Percentiles rank a stretch among this genome's conserved stretches.
phyloP scores from a whole-genome alignment of 257 asterid species.

The Apocynum venetum region DNA sequence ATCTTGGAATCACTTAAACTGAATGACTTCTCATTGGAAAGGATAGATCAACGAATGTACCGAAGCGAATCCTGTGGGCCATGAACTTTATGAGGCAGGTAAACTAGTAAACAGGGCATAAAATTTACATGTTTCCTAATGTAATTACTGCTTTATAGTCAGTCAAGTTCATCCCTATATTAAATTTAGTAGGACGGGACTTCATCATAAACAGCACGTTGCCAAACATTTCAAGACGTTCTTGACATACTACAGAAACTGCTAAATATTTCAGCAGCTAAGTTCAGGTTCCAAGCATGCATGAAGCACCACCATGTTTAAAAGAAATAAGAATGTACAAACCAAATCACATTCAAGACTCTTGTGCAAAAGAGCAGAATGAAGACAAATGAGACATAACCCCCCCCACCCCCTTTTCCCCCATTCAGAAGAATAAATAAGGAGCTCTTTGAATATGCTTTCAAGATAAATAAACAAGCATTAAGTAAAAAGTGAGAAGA shows the following conservation, averaged over 20 bases:
- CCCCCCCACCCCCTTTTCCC: not conserved
- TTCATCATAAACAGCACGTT: not conserved
- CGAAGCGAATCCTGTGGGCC: not conserved
- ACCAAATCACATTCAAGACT: slow-evolving; percentile 38
- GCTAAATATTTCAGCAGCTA: not conserved
- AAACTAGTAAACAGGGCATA: not conserved
- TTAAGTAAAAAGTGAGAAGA: not conserved
- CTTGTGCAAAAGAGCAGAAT: not conserved
- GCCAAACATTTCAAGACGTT: not conserved
- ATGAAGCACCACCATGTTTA: not conserved
- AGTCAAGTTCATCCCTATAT: not conserved
- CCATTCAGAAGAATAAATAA: not conserved
- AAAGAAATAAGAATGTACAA: slow-evolving; percentile 10
- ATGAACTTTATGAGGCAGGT: not conserved
- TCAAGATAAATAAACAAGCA: not conserved
- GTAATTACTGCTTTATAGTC: not conserved
- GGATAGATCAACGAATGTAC: not conserved
- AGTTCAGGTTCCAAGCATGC: not conserved
- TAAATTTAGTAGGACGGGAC: not conserved
- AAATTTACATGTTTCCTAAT: not conserved
- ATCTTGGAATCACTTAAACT: not conserved
- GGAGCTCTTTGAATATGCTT: not conserved
- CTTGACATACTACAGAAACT: not conserved
- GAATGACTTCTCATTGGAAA: not conserved
- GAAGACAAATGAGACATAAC: not conserved